A percentile compares a stretch with the other conserved stretches of the same genome.
These are phyloP conservation scores for Nakazawaea wyomingensis DNA, from an alignment of 805 yeast species.

Conservation along the genomic window DNA sequence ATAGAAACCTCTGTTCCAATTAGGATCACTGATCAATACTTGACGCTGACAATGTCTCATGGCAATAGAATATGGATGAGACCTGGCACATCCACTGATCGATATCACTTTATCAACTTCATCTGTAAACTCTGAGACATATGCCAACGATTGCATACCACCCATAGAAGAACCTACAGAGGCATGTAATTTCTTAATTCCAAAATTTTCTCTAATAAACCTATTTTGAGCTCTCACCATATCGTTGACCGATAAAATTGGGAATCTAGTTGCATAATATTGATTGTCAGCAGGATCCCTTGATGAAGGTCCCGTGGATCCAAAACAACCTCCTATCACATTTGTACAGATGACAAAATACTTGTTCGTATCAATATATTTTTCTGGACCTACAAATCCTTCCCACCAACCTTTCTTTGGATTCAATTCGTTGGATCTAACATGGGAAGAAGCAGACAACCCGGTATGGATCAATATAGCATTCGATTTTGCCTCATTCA, in stretches of 20 bases:
- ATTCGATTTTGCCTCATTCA: slow-evolving; percentile 60
- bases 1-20: slow-evolving; percentile 89
- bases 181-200: slow-evolving; percentile 63
- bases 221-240: slow-evolving; percentile 88
- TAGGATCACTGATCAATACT: slow-evolving; percentile 89
- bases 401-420: slow-evolving; percentile 93
- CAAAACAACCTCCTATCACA: slow-evolving; percentile 92
- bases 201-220: slow-evolving; percentile 56
- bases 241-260: slow-evolving; percentile 78
- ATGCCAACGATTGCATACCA: slow-evolving; percentile 96
- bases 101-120: slow-evolving; percentile 67
- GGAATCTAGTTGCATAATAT: slow-evolving; percentile 82
- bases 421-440: slow-evolving; percentile 71
- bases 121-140: slow-evolving; percentile 77
- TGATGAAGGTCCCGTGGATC: slow-evolving; percentile 90
- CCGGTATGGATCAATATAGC: slow-evolving; percentile 86
- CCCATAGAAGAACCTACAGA: slow-evolving; percentile 93
- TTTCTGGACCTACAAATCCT: slow-evolving; percentile 80
- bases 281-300: slow-evolving; percentile 61
- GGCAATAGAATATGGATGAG: slow-evolving; percentile 92
- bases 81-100: slow-evolving; percentile 90
- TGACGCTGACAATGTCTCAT: slow-evolving; percentile 91
- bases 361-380: slow-evolving; percentile 72
- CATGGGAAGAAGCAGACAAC: slow-evolving; percentile 89
- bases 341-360: slow-evolving; percentile 85